A percentile compares a stretch with the other conserved stretches of the same genome.
Conservation (phyloP, 768 basidiomycete species). For the Collybia mongolica region DNA sequence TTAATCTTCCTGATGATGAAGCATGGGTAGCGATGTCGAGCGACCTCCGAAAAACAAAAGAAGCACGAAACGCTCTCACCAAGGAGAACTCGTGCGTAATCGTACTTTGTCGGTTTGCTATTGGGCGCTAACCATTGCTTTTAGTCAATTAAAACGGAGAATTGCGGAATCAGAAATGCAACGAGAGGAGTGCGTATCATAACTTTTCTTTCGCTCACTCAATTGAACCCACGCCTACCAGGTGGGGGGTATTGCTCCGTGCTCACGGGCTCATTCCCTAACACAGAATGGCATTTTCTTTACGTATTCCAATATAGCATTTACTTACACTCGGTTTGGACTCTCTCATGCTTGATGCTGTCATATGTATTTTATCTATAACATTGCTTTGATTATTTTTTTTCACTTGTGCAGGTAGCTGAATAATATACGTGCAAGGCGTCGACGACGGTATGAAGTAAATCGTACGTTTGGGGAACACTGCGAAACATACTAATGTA, state of each 20-base stretch:
- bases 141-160: conserved; percentile 67
- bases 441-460: conserved; percentile 2
- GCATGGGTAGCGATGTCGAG: conserved; percentile 77
- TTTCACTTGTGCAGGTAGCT: conserved; percentile 1
- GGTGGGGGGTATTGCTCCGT: conserved; percentile 67
- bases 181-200: conserved; percentile 68
- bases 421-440: not conserved
- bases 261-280: conserved; percentile 43
- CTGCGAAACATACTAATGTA: conserved; percentile 3
- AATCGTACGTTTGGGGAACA: conserved; percentile 6
- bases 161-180: conserved; percentile 72
- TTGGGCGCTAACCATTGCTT: not conserved
- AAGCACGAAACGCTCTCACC: conserved; percentile 66
- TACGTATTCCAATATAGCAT: conserved; percentile 9
- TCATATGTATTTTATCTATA: conserved; percentile 13
- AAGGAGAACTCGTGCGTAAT: conserved; percentile 77
- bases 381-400: conserved; percentile 11
- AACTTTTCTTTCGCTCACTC: conserved; percentile 1
- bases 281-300: conserved; percentile 3
- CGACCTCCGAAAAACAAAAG: conserved; percentile 75
- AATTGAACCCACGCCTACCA: conserved; percentile 25
- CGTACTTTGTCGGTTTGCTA: not conserved
- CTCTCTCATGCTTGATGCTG: conserved; percentile 5
- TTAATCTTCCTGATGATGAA: conserved; percentile 77
- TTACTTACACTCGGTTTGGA: conserved; percentile 6